Percentiles rank a stretch among this genome's conserved stretches.
Conservation (phyloP, 1,284 basidiomycete species). For the Cryptococcus hybrid region DNA sequence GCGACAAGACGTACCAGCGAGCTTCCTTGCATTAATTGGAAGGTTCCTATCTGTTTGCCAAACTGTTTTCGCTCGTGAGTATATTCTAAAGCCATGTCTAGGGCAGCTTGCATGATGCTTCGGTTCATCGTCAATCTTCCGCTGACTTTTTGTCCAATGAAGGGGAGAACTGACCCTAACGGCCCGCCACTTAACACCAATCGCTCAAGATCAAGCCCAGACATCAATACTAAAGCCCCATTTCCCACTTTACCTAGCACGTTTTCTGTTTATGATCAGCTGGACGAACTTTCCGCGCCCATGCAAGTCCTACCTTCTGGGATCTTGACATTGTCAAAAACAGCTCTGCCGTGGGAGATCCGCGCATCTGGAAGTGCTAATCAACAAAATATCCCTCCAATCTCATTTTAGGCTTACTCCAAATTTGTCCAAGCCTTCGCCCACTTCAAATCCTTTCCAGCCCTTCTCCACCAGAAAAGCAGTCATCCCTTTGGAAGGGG, state of each 20-base stretch:
- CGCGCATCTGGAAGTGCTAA: conserved; percentile 64
- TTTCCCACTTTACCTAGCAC: conserved; percentile 75
- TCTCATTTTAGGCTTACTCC: conserved; percentile 53
- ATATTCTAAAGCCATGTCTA: conserved; percentile 84
- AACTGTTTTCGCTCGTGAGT: conserved; percentile 91
- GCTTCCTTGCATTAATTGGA: conserved; percentile 90
- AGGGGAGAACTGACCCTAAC: conserved; percentile 49
- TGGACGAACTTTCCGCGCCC: neutral
- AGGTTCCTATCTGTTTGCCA: conserved; percentile 78
- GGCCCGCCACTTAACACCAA: conserved; percentile 87
- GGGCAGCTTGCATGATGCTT: conserved; percentile 93
- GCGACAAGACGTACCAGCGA: conserved; percentile 41
- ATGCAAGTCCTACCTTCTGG: conserved; percentile 63
- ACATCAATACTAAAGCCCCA: conserved; percentile 89
- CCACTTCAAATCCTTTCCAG: conserved; percentile 81
- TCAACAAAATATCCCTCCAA: neutral
- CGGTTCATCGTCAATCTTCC: neutral
- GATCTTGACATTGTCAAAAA: conserved; percentile 85
- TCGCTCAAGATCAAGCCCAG: conserved; percentile 86
- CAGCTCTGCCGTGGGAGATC: conserved; percentile 90
- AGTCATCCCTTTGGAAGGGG: conserved; percentile 75
- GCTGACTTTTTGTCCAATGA: neutral
- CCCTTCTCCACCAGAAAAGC: conserved; percentile 84
- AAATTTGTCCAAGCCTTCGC: conserved; percentile 90
- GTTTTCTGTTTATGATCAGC: conserved; percentile 56